Percentiles rank a stretch among this genome's conserved stretches.
phyloP scores from a whole-genome alignment of 495 filamentous ascomycete genomes.

The Trichodelitschia bisporula region DNA sequence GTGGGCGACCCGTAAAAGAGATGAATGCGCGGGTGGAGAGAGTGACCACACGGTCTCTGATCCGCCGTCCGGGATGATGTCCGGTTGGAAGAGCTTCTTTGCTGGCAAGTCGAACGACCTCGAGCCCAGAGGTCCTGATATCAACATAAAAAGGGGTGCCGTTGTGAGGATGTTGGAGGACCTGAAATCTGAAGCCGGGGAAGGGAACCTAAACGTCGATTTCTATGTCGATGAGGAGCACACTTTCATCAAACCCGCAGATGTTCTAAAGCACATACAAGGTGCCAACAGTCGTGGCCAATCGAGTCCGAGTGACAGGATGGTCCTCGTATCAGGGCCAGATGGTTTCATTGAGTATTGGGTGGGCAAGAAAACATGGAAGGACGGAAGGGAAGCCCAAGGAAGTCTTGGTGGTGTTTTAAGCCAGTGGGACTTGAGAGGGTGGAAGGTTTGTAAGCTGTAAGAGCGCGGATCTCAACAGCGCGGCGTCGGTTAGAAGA shows the following conservation, averaged over 20 bases:
- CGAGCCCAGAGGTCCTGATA: not conserved
- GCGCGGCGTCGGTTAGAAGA: no score
- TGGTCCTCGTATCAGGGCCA: conserved; percentile 66
- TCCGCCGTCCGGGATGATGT: not conserved
- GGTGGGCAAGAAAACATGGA: conserved; percentile 55
- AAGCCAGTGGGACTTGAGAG: conserved; percentile 24
- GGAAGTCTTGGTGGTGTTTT: conserved; percentile 31
- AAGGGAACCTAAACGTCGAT: conserved; percentile 24
- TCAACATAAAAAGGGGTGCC: conserved; percentile 4
- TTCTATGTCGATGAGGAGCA: conserved; percentile 65
- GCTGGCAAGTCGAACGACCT: not conserved
- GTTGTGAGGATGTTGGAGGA: conserved; percentile 38
- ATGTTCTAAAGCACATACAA: conserved; percentile 1
- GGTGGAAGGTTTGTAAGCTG: conserved; percentile 38
- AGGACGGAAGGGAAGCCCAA: conserved; percentile 42
- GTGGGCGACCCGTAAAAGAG: conserved; percentile 37
- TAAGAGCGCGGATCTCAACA: no score
- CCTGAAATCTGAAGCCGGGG: conserved; percentile 22
- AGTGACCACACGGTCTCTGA: conserved; percentile 8
- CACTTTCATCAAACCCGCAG: conserved; percentile 28
- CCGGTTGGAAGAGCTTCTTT: not conserved
- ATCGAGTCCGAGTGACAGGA: conserved; percentile 21
- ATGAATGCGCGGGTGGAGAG: conserved; percentile 29
- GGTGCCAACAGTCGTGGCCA: not conserved
- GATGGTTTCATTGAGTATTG: conserved; percentile 67